Evolutionary conservation across 2,329 filamentous ascomycete genomes (phyloP), one percentile per base, ranked within the genome.

Genomic region (Sarocladium brachiariae): DNA sequence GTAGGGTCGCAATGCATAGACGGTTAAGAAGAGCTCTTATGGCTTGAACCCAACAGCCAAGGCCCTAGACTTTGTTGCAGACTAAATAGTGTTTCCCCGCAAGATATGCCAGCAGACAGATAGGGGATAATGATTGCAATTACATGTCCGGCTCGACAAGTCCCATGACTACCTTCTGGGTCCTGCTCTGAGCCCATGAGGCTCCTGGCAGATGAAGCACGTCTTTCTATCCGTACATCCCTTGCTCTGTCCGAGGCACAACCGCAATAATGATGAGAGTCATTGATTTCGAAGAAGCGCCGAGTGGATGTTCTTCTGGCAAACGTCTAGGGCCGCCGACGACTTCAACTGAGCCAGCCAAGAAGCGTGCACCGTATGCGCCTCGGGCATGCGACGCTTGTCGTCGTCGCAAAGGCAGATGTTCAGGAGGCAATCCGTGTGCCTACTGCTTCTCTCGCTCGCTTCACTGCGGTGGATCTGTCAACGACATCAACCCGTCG

Each of bases 311-410:
- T 47, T 50, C 50, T 13, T 53, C 56, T 35, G 59, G 56, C 35
- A 39, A 18, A 39, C 16, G 35, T 21, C 35, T 16, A 18, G 16
- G 6, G 18, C 35, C 13, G 19, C 35, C n/a, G 35, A 19, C 35
- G 35, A 39, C 16, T 19, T 9, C n/a, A 8, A 8, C 16, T 4
- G 35, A 39, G 35, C 35, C 13, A 13, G 35, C 7, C 35, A 55
- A 49, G 35, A 51, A 56, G 30, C 51, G 57, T 23, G 57, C 56
- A 7, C 55, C 56, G 4, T 59, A 59, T 21, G 53, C 54, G n/a
- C 41, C 55, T 14, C 55, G 57, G n/a, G 58, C 58, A 8, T 60
- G 58, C 51, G 57, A 59, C 39, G 53, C 53, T 2, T 60, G 58
- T 50, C 57, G 58, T 23, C 50, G 56, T 11, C 56, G 58, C 19